Evolutionary conservation across 257 asterid species (phyloP), one percentile per base, ranked within the genome.

Genomic region (Verbena officinalis): DNA sequence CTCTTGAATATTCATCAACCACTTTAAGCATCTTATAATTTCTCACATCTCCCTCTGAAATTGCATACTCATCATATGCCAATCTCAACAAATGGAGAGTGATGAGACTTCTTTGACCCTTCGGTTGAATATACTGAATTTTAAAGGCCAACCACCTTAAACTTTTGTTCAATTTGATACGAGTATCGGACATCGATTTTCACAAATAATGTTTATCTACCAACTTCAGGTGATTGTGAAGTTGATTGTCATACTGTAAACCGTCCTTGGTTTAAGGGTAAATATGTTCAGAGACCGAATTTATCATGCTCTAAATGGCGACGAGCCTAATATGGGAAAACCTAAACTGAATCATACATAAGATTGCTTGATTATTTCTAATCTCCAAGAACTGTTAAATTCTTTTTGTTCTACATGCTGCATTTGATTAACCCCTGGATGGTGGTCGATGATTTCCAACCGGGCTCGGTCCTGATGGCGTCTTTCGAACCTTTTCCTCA

Each of bases 381-480:
- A 49, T 69, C 73, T 58, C 73, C 71, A 64, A 40, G 65, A 64
- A 40, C 14, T 13, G 56, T 50, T 45, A 67, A 77, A 75, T 59
- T 46, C 50, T 36, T 31, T 50, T 31, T 50, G 68, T 52, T 67
- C 67, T 54, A 33, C 71, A 16, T 21, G 33, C 30, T 61, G 68
- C 71, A 44, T 46, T 63, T 49, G 31, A 69, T 74, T 75, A 78
- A 51, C 64, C 60, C 64, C 59, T 84, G 39, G 83, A 62, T 67
- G 96, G 92, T 55, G 87, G 85, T 21, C 54, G 83, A 42, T 75
- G 83, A 72, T 89, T 84, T 70, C 88, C 92, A 54, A 59, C 67
- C 2, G 95, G 90, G 68, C 82, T 84, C 14, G 92, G 90, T 52
- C 88, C 90, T 4, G 95, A 84, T 53, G 90, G 96, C 43, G 79